Conservation (phyloP, 208 protist species). For the Vickermania ingenoplastis region DNA sequence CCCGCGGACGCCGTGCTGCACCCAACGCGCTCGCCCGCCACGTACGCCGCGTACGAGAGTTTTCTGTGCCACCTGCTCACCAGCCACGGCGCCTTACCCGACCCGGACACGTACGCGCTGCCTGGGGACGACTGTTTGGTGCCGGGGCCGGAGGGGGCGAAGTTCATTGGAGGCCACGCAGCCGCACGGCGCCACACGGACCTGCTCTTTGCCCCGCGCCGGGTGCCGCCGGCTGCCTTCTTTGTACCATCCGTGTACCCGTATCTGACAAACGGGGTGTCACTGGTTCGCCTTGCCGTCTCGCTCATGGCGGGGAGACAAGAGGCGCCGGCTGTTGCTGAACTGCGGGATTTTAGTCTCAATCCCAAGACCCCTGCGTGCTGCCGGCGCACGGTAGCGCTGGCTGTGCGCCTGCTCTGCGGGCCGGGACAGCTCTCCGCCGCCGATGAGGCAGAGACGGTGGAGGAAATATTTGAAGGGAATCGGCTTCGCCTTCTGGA, state of each 20-base stretch:
- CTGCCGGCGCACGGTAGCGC: slow-evolving; percentile 19
- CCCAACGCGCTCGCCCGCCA: slow-evolving; percentile 7
- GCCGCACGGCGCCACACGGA: slow-evolving; percentile 10
- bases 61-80: slow-evolving; percentile 37
- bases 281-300: slow-evolving; percentile 30
- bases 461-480: background rate
- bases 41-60: background rate
- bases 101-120: slow-evolving; percentile 32
- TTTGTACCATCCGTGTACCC: slow-evolving; percentile 70
- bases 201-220: slow-evolving; percentile 12
- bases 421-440: background rate
- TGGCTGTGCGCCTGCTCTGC: slow-evolving; percentile 14
- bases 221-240: slow-evolving; percentile 20
- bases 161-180: slow-evolving; percentile 21
- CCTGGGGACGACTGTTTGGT: slow-evolving; percentile 53
- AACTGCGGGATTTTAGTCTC: background rate
- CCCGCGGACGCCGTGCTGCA: slow-evolving; percentile 23
- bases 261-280: slow-evolving; percentile 63
- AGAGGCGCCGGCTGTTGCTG: background rate
- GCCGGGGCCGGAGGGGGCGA: slow-evolving; percentile 28
- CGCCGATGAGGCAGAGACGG: background rate
- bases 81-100: slow-evolving; percentile 32
- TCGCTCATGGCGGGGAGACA: background rate
- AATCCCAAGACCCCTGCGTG: background rate
- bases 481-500: background rate